Evolutionary conservation across 768 basidiomycete species (phyloP).

Genomic region (Mycena belliarum): DNA sequence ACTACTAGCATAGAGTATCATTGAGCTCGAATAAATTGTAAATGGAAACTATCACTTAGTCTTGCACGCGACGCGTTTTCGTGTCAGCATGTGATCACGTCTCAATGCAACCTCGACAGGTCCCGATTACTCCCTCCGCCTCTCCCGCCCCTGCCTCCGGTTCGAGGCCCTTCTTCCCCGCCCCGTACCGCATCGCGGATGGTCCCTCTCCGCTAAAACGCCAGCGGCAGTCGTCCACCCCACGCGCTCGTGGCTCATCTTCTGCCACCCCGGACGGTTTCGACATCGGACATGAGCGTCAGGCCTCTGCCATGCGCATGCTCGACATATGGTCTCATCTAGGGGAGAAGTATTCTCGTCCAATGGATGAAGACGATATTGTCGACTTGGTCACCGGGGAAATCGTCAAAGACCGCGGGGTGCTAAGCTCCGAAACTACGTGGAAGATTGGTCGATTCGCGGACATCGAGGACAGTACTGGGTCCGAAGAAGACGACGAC

Average conservation of each 20-base stretch:
- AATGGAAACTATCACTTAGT: too few species aligned
- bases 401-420: conserved; percentile 71
- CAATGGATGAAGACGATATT: conserved; percentile 79
- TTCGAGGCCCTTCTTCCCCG: conserved; percentile 26
- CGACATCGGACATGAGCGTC: conserved; percentile 56
- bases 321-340: conserved; percentile 67
- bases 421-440: conserved; percentile 46
- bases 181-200: conserved; percentile 31
- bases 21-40: background rate
- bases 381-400: conserved; percentile 63
- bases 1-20: background rate
- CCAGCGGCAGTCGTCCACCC: conserved; percentile 47
- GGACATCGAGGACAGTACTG: conserved; percentile 32
- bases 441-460: conserved; percentile 57
- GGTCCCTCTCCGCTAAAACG: conserved; percentile 48
- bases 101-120: background rate
- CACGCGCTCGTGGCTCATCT: conserved; percentile 39
- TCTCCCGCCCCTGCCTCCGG: conserved; percentile 43
- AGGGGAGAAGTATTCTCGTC: conserved; percentile 64
- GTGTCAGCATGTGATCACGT: conserved; percentile 1
- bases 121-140: conserved; percentile 50
- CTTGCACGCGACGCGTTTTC: background rate
- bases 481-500: conserved; percentile 37
- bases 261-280: conserved; percentile 46
- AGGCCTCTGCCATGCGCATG: conserved; percentile 57